phyloP scores from a whole-genome alignment of 129 eudicot species.

The Pittosporum tobira region DNA sequence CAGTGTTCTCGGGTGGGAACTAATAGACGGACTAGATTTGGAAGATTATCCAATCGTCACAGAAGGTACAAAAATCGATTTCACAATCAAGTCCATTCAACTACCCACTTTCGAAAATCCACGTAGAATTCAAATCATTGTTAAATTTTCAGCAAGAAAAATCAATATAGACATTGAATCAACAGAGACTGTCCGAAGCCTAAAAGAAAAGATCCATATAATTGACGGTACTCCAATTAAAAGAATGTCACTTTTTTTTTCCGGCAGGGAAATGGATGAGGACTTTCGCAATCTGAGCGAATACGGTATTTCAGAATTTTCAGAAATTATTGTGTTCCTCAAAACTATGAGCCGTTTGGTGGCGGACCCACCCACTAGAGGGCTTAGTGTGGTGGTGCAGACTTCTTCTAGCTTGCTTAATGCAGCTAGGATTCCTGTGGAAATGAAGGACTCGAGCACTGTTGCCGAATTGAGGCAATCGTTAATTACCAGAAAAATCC shows the following conservation, averaged over 20 bases:
- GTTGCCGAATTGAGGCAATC: conserved; percentile 42
- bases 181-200: conserved; percentile 71
- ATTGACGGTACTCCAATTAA: conserved; percentile 72
- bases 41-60: conserved; percentile 68
- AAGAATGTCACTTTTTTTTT: conserved; percentile 50
- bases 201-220: conserved; percentile 84
- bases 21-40: conserved; percentile 76
- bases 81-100: conserved; percentile 24
- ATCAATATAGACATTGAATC: conserved; percentile 47
- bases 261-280: conserved; percentile 60
- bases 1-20: conserved; percentile 53
- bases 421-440: conserved; percentile 56
- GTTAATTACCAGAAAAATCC: conserved; percentile 31
- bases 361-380: conserved; percentile 55
- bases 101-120: conserved; percentile 9
- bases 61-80: conserved; percentile 63
- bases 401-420: conserved; percentile 56
- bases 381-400: conserved; percentile 58
- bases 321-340: conserved; percentile 52
- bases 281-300: conserved; percentile 62
- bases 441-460: conserved; percentile 60
- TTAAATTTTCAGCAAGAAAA: conserved; percentile 56
- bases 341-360: conserved; percentile 36
- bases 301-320: conserved; percentile 44
- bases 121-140: conserved; percentile 27